Evolutionary conservation across 371 early-diverging fungal genomes (phyloP).

Genomic region (Mortierella sp.): DNA sequence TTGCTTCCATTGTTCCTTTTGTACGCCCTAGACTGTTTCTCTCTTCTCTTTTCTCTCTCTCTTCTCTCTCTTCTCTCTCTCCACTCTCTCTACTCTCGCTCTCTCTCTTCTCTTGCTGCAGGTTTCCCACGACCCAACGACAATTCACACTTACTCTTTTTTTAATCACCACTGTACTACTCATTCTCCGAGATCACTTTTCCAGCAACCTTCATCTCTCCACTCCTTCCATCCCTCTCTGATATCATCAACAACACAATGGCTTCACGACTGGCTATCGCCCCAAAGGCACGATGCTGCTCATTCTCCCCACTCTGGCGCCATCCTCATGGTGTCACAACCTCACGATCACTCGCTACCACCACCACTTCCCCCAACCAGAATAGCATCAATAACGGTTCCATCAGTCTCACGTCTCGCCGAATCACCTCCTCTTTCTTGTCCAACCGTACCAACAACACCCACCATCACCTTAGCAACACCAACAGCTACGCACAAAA

Average conservation of each 20-base stretch:
- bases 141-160: neutral
- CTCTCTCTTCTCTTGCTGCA: neutral
- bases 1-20: neutral
- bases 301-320: neutral
- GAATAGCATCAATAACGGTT: constrained; percentile 6
- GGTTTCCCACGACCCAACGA: neutral
- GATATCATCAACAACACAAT: neutral
- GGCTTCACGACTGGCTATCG: constrained; percentile 3
- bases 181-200: neutral
- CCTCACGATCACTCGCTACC: neutral
- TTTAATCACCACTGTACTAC: neutral
- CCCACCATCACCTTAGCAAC: neutral
- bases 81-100: too few relatives aligned
- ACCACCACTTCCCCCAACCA: neutral
- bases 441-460: neutral
- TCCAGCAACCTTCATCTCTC: neutral
- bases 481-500: neutral
- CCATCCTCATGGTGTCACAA: neutral
- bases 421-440: neutral
- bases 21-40: neutral
- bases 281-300: constrained; percentile 1
- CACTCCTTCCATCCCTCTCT: too few relatives aligned
- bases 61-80: neutral
- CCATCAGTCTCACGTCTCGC: neutral
- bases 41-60: neutral